Base-by-base conservation (phyloP, 73 alveolate species). In the Paramecium tetraurelia region DNA sequence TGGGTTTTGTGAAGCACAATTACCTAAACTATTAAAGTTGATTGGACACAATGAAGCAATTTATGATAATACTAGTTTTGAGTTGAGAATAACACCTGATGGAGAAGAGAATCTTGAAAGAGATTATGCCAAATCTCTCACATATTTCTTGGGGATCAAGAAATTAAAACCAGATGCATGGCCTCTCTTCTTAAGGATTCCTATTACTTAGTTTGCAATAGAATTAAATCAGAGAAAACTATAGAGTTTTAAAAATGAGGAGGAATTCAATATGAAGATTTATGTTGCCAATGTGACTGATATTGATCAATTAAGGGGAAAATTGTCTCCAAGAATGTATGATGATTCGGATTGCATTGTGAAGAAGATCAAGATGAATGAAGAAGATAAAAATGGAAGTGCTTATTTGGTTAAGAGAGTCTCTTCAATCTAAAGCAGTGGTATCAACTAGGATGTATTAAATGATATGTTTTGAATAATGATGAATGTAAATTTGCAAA, bases 1-100 rank as follows among this genome's bases (percentile, higher is more conserved):
- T 18, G 90, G 90, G 0, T 80, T 80, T 80, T 80, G 90, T 80
- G 90, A 80, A 80, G 90, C 90, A 20, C n/a, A 80, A 44, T 48
- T 80, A 80, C 90, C 90, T 3, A 80, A 80, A 48, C 43, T 80
- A 22, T 46, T 44, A 44, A 80, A 46, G 27, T 44, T 44, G 48
- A 5, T 80, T 10, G 43, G 50, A 24, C 24, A 14, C 16, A 27
- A 80, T 24, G 90, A 80, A 48, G 31, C 29, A 20, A 41, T 6
- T 22, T 44, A 80, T 20, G 50, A 80, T 20, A 11, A 1, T 31
- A 33, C 36, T 8, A 75, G 22, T 18, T 80, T 31, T 44, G 77
- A 80, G 2, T 24, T 80, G 14, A 40, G 90, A 27, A 80, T 44
- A 21, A 80, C 70, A 10, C 40, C 77, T 43, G 57, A 80, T 11